Conservation (phyloP, 129 eudicot genomes). For the Pseudognaphalium luteoalbum region DNA sequence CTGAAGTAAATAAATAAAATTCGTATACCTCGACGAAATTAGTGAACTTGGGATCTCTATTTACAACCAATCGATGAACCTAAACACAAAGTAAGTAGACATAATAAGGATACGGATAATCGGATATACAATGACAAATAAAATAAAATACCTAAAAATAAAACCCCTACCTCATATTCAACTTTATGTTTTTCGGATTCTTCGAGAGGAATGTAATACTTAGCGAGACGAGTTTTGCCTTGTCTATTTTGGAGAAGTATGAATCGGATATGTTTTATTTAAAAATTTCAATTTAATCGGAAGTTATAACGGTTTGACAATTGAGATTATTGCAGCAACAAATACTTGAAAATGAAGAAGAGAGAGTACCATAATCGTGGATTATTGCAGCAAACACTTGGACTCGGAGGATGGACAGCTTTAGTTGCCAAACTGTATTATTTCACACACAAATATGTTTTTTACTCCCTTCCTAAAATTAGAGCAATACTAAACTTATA, state of each 20-base stretch:
- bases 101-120: background rate
- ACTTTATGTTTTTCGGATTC: conserved; percentile 93
- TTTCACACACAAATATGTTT: too few species aligned
- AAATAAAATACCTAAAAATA: background rate
- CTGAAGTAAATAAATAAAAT: background rate
- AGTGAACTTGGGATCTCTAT: conserved; percentile 90
- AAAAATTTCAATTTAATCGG: background rate
- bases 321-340: too few species aligned
- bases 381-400: too few species aligned
- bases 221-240: conserved; percentile 86
- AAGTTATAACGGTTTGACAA: background rate
- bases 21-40: conserved; percentile 71
- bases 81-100: conserved; percentile 12
- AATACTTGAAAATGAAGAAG: background rate
- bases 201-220: conserved; percentile 85
- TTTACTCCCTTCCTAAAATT: too few species aligned
- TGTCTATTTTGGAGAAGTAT: conserved; percentile 84
- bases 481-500: too few species aligned
- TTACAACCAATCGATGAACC: conserved; percentile 92
- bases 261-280: conserved; percentile 65
- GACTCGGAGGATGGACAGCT: too few species aligned
- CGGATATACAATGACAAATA: too few species aligned
- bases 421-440: too few species aligned
- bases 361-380: conserved; percentile 22
- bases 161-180: conserved; percentile 64